phyloP scores from a whole-genome alignment of 805 yeast genomes.

The Ogataea ramenticola region DNA sequence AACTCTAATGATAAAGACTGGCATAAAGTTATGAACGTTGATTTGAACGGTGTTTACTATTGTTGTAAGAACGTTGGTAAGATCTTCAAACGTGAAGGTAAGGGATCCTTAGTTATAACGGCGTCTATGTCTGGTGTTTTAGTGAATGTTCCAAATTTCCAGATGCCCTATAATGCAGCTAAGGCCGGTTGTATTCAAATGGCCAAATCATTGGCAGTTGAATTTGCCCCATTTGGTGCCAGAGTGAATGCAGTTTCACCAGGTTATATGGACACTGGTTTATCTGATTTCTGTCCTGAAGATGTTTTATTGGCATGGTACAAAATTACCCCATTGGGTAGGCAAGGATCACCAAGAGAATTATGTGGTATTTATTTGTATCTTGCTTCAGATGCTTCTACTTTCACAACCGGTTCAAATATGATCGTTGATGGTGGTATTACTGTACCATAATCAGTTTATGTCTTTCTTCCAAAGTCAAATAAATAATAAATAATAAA shows the following conservation, averaged over 20 bases:
- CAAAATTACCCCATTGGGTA: constrained; percentile 36
- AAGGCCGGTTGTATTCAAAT: constrained; percentile 44
- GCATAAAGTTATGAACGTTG: constrained; percentile 42
- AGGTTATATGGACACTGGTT: constrained; percentile 44
- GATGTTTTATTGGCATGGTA: constrained; percentile 24
- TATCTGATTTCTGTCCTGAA: constrained; percentile 25
- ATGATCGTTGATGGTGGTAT: constrained; percentile 49
- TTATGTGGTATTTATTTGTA: constrained; percentile 46
- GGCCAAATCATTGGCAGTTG: constrained; percentile 40
- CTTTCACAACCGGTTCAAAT: constrained; percentile 44
- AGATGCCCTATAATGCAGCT: constrained; percentile 43
- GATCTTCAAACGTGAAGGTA: constrained; percentile 39
- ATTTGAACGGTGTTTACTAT: constrained; percentile 43
- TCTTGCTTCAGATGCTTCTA: constrained; percentile 46
- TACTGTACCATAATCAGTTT: constrained; percentile 15
- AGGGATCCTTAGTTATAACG: constrained; percentile 43
- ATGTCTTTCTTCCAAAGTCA: no score
- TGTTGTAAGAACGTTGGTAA: constrained; percentile 45
- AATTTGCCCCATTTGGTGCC: constrained; percentile 39
- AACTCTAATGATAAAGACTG: constrained; percentile 27
- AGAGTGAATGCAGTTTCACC: constrained; percentile 47
- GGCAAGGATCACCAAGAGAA: constrained; percentile 45
- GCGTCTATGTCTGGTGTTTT: constrained; percentile 52
- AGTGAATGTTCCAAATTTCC: constrained; percentile 47
- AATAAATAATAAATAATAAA: no score